Conservation (phyloP, 768 basidiomycete species). For the Pulveroboletus sp. region DNA sequence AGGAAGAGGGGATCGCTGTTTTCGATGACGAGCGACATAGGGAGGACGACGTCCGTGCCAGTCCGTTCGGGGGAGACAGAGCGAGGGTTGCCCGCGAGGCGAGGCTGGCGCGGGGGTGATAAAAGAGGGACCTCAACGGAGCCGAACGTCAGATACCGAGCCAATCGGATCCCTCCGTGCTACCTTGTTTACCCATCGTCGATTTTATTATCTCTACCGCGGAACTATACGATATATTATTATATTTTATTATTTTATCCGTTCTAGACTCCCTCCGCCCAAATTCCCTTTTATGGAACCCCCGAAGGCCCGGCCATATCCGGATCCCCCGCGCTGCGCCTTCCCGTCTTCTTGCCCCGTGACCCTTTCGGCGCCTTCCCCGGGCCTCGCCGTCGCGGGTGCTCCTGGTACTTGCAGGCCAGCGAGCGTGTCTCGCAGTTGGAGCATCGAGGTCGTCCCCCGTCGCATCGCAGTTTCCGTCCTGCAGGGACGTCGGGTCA, state of each 20-base stretch:
- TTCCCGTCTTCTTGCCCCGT: conserved; percentile 39
- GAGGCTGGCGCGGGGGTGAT: conserved; percentile 66
- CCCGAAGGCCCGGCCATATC: conserved; percentile 26
- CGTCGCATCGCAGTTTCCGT: conserved; percentile 74
- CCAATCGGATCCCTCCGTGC: conserved; percentile 51
- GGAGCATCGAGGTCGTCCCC: conserved; percentile 54
- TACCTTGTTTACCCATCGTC: conserved; percentile 2
- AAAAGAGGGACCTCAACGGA: conserved; percentile 40
- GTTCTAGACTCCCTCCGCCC: conserved; percentile 13
- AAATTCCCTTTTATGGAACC: conserved; percentile 20
- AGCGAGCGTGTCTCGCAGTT: conserved; percentile 55
- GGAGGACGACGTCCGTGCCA: conserved; percentile 36
- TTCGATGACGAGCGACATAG: conserved; percentile 55
- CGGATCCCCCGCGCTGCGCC: conserved; percentile 21
- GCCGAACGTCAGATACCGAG: conserved; percentile 51
- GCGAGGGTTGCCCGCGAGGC: conserved; percentile 52
- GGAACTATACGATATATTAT: conserved; percentile 28
- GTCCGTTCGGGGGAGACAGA: conserved; percentile 43
- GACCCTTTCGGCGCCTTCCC: conserved; percentile 68
- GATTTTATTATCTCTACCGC: conserved; percentile 20
- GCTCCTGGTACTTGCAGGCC: conserved; percentile 50
- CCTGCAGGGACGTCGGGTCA: conserved; percentile 34
- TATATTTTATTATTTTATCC: conserved; percentile 18
- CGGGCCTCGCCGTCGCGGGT: conserved; percentile 60
- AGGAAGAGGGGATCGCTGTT: conserved; percentile 46